Percentiles rank a stretch among this genome's conserved stretches.
These are phyloP conservation scores for Yarrowia bubula DNA, from an alignment of 805 yeast species.

Conservation along the genomic window DNA sequence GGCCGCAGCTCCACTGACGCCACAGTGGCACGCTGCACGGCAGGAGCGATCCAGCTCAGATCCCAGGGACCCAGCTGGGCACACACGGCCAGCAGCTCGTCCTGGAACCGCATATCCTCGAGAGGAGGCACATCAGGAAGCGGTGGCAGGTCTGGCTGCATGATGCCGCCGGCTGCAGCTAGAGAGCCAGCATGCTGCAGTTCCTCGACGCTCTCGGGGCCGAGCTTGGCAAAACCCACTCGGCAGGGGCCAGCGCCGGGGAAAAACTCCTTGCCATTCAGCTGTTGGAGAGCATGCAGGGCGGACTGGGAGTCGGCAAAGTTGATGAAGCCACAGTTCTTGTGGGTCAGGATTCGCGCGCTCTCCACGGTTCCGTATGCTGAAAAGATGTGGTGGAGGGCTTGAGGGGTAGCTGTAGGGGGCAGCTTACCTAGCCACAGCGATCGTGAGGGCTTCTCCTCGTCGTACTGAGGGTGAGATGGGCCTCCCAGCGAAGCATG, in stretches of 20 bases:
- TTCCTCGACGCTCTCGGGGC: slow-evolving; percentile 19
- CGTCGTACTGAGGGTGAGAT: slow-evolving; percentile 10
- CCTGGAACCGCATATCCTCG: slow-evolving; percentile 8
- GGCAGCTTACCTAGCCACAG: slow-evolving; percentile 82
- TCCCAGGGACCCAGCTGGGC: slow-evolving; percentile 18
- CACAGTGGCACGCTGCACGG: background rate
- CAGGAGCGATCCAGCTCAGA: slow-evolving; percentile 8
- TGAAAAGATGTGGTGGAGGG: slow-evolving; percentile 59
- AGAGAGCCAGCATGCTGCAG: slow-evolving; percentile 15
- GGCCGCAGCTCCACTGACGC: slow-evolving; percentile 30
- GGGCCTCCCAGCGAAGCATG: slow-evolving; percentile 12
- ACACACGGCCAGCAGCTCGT: slow-evolving; percentile 2
- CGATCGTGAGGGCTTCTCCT: slow-evolving; percentile 63
- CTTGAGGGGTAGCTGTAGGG: slow-evolving; percentile 49
- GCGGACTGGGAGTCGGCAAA: slow-evolving; percentile 73
- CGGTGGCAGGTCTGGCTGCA: slow-evolving; percentile 6
- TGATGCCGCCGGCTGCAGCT: slow-evolving; percentile 4
- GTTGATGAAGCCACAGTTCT: slow-evolving; percentile 60
- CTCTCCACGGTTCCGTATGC: slow-evolving; percentile 62
- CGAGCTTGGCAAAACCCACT: slow-evolving; percentile 75
- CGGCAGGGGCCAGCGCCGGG: slow-evolving; percentile 73
- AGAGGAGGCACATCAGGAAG: slow-evolving; percentile 15
- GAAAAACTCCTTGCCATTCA: slow-evolving; percentile 78
- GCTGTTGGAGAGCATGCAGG: slow-evolving; percentile 68
- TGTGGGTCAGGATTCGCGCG: slow-evolving; percentile 54